Conservation (phyloP, 2,329 filamentous ascomycete genomes). For the Botrytis porri region DNA sequence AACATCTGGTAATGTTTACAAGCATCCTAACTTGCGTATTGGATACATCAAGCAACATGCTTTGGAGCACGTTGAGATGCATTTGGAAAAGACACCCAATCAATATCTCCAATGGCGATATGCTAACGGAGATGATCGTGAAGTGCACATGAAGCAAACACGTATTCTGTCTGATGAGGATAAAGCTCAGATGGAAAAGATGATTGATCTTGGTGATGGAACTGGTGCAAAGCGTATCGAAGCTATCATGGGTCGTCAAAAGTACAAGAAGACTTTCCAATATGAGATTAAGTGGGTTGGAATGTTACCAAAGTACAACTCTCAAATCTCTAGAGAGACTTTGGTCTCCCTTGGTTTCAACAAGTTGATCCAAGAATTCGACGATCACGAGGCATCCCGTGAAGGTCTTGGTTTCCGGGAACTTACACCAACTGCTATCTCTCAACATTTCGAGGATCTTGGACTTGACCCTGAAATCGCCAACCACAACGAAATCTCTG, state of each 20-base stretch:
- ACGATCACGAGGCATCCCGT: constrained; percentile 97
- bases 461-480: constrained; percentile 96
- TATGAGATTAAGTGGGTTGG: constrained; percentile 96
- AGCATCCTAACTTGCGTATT: constrained; percentile 97
- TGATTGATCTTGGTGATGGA: constrained; percentile 80
- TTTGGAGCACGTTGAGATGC: constrained; percentile 98
- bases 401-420: constrained; percentile 96
- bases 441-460: constrained; percentile 96
- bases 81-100: constrained; percentile 97
- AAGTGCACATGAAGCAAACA: constrained; percentile 97
- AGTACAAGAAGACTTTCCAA: constrained; percentile 99
- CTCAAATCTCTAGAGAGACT: constrained; percentile 88
- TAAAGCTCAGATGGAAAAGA: constrained; percentile 86
- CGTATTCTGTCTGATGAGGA: constrained; percentile 84
- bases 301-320: constrained; percentile 89
- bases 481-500: constrained; percentile 97
- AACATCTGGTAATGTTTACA: constrained; percentile 82
- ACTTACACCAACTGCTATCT: constrained; percentile 88
- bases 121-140: constrained; percentile 92
- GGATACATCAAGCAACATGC: constrained; percentile 99
- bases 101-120: constrained; percentile 99
- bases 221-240: constrained; percentile 76
- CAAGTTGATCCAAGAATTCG: constrained; percentile 96
- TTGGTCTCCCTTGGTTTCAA: constrained; percentile 79
- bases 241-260: constrained; percentile 89